Evolutionary conservation across 345 rosid genomes (phyloP).

Genomic region (Aquilaria yunnanensis): DNA sequence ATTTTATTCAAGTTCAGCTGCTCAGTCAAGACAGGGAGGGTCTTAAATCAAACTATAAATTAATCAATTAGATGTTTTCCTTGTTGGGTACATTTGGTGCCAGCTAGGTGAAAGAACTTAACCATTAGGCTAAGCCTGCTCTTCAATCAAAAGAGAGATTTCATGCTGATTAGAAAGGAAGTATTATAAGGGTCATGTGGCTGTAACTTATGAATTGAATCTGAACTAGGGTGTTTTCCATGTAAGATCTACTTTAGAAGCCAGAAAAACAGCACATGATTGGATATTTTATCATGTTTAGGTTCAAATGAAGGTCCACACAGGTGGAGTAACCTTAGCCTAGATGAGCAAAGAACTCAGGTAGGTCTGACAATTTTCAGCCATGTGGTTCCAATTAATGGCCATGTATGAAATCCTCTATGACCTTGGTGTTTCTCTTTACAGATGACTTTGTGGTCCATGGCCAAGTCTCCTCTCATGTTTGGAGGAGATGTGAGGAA

Average conservation of each 20-base stretch:
- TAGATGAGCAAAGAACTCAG: constrained; percentile 77
- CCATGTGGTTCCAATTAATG: too few species aligned
- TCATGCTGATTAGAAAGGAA: background rate
- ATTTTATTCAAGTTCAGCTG: too few species aligned
- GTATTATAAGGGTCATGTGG: background rate
- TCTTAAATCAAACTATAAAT: too few species aligned
- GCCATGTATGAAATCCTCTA: background rate
- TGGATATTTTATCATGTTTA: constrained; percentile 21
- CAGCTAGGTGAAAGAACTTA: too few species aligned
- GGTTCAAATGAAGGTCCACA: constrained; percentile 79
- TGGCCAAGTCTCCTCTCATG: constrained; percentile 90
- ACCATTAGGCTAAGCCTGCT: too few species aligned
- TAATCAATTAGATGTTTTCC: too few species aligned
- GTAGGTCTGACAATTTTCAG: constrained; percentile 20
- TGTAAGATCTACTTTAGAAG: constrained; percentile 1
- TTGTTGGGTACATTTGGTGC: too few species aligned
- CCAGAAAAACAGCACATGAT: constrained; percentile 4
- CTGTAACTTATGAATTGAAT: too few species aligned
- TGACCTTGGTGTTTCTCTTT: constrained; percentile 13
- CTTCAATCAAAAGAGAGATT: background rate
- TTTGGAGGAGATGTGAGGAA: constrained; percentile 87
- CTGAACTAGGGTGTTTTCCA: background rate
- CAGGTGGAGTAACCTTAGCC: constrained; percentile 51
- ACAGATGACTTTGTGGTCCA: constrained; percentile 93
- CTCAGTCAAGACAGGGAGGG: too few species aligned